Base-by-base conservation (phyloP, 2,329 filamentous ascomycete genomes). In the Cercospora brassicicola region DNA sequence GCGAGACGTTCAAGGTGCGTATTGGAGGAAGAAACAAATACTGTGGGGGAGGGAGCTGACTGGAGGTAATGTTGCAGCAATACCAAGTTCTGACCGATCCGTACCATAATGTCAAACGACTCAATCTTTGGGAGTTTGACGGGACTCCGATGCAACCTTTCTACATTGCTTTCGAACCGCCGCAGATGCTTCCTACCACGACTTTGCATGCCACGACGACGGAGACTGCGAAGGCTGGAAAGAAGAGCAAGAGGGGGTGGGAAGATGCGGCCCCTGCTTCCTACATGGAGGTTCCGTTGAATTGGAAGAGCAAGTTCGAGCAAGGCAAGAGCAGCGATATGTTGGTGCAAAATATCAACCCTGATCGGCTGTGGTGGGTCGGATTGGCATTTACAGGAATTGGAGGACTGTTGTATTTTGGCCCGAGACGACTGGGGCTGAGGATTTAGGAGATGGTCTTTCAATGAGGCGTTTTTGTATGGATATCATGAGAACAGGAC, bases 171-270 rank as follows among this genome's bases (percentile, higher is more conserved):
- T 87, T 85, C 76, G 83, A 79, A 11, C 86, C 88, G 4, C 89
- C 90, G 0, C 80, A 88, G 74, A 92, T 92, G 89, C 85, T 91
- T 5, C 89, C 90, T 1, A 91, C 89, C 2, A 82, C 83, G 10
- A 90, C 88, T 0, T 81, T 92, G 68, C 89, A 91, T 74, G 87
- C 89, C 20, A 76, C 80, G 20, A 76, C 77, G 3, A 79, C 79
- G 13, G 78, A 80, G 2, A 78, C 76, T 53, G 66, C 67, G 9
- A 82, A 81, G 62, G 45, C 64, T 7, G 23, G 33, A 15, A 56
- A 20, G 30, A 64, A 64, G 51, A 57, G 31, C 13, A 75, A 77
- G 73, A 67, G 75, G 26, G 71, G 72, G 10, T 69, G 74, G 11
- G 74, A 75, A 18, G 42, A 18, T 36, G 67, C 68, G n/a, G 45